A percentile compares a stretch with the other conserved stretches of the same genome.
Evolutionary conservation across 1,139 yeast genomes (phyloP).

Genomic region (Saccharomyces hybrid): DNA sequence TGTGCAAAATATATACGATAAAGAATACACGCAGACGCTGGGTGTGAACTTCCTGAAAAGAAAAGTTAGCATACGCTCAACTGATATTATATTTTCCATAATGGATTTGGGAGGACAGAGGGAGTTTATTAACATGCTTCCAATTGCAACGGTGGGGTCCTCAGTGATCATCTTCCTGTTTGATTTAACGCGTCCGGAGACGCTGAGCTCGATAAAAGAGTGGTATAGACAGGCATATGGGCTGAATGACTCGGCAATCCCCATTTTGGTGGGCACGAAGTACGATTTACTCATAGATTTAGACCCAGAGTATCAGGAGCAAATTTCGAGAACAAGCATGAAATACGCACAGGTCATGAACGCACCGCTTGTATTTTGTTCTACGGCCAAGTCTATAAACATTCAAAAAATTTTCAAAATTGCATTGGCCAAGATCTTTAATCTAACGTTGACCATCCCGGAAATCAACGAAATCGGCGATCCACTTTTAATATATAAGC

Average conservation of each 20-base stretch:
- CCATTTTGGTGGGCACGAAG: conserved; percentile 88
- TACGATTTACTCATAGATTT: conserved; percentile 81
- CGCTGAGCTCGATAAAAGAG: conserved; percentile 79
- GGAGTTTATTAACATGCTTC: conserved; percentile 93
- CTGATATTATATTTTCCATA: conserved; percentile 83
- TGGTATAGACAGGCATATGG: conserved; percentile 96
- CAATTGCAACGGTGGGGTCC: conserved; percentile 87
- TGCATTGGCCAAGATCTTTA: conserved; percentile 86
- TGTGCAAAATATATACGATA: conserved; percentile 89
- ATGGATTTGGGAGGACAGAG: conserved; percentile 98
- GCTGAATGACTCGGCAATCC: conserved; percentile 84
- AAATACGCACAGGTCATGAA: conserved; percentile 88
- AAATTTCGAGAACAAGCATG: conserved; percentile 77
- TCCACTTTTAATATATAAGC: conserved; percentile 70
- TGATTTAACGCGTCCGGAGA: conserved; percentile 81
- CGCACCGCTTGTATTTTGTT: conserved; percentile 82
- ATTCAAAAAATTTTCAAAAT: conserved; percentile 92
- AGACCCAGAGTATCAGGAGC: conserved; percentile 74
- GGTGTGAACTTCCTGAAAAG: conserved; percentile 97
- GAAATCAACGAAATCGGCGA: conserved; percentile 81
- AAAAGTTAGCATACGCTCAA: conserved; percentile 74
- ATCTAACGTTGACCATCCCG: conserved; percentile 72
- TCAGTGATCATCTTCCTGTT: conserved; percentile 89
- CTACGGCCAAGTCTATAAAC: conserved; percentile 87
- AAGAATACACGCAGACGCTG: conserved; percentile 83